These are phyloP conservation scores for Barnettozyma salicaria DNA, from an alignment of 805 yeast genomes.

Conservation along the genomic window DNA sequence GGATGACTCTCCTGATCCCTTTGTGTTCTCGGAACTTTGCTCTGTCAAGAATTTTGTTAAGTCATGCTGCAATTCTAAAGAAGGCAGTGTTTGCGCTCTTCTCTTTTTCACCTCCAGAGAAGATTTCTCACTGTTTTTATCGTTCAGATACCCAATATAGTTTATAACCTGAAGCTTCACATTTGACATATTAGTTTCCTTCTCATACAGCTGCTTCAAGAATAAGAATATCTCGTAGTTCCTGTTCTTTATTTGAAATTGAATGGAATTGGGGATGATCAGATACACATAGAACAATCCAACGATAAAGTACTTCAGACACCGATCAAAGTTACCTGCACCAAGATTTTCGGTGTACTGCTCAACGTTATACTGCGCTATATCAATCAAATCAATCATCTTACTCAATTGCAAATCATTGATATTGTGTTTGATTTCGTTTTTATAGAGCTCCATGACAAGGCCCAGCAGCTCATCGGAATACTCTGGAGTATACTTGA, in stretches of 20 bases:
- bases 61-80: conserved; percentile 16
- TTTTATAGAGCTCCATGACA: conserved; percentile 28
- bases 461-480: conserved; percentile 32
- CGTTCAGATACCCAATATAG: conserved; percentile 28
- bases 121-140: conserved; percentile 11
- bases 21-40: conserved; percentile 1
- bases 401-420: conserved; percentile 31
- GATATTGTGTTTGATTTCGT: conserved; percentile 28
- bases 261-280: conserved; percentile 35
- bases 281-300: conserved; percentile 34
- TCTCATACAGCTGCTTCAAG: conserved; percentile 31
- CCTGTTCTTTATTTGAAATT: conserved; percentile 36
- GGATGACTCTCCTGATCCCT: neutral
- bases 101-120: conserved; percentile 17
- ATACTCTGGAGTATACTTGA: conserved; percentile 33
- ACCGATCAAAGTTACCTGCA: conserved; percentile 22
- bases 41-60: conserved; percentile 12
- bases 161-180: conserved; percentile 32
- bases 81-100: conserved; percentile 31
- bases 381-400: conserved; percentile 33
- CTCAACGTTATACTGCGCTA: conserved; percentile 31
- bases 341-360: conserved; percentile 23
- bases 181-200: conserved; percentile 34
- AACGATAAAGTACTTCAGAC: conserved; percentile 30
- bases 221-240: conserved; percentile 33